These are phyloP conservation scores for Leishmania tropica DNA, from an alignment of 208 protist species.

Conservation along the genomic window DNA sequence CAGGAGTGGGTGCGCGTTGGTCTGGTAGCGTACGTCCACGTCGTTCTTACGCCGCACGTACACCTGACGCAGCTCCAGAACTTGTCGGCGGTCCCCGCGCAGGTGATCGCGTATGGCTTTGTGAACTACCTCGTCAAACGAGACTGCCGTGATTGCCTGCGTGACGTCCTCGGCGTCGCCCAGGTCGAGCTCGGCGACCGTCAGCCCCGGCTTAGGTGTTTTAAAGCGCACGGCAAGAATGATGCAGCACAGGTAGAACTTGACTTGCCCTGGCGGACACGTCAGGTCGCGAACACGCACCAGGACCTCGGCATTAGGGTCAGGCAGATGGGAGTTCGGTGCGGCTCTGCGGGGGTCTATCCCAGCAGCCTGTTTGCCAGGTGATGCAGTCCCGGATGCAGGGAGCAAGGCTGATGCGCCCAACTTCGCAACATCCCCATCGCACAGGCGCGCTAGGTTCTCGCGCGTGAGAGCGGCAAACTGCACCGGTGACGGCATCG, in stretches of 20 bases:
- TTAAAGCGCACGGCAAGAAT: slow-evolving; percentile 71
- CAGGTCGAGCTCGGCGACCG: slow-evolving; percentile 77
- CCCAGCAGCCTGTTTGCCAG: neutral
- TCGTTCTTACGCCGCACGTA: slow-evolving; percentile 78
- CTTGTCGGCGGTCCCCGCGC: slow-evolving; percentile 66
- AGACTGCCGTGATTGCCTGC: slow-evolving; percentile 78
- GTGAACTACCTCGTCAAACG: slow-evolving; percentile 73
- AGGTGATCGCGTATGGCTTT: slow-evolving; percentile 70
- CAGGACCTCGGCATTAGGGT: slow-evolving; percentile 20
- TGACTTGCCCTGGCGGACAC: slow-evolving; percentile 50
- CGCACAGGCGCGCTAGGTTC: slow-evolving; percentile 30
- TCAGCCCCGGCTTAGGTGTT: slow-evolving; percentile 54
- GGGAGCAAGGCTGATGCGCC: neutral
- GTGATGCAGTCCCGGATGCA: neutral
- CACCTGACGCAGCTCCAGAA: slow-evolving; percentile 72
- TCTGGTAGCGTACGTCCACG: slow-evolving; percentile 72
- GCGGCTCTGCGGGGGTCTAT: neutral
- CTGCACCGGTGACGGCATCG: slow-evolving; percentile 2
- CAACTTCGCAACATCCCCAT: neutral
- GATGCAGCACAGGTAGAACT: slow-evolving; percentile 75
- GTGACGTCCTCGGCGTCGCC: slow-evolving; percentile 58
- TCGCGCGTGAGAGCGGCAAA: slow-evolving; percentile 31
- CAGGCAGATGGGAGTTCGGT: neutral
- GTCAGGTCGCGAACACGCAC: slow-evolving; percentile 57
- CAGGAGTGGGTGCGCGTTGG: slow-evolving; percentile 72